phyloP scores from a whole-genome alignment of 805 yeast species.

The Wickerhamomyces silvicola region DNA sequence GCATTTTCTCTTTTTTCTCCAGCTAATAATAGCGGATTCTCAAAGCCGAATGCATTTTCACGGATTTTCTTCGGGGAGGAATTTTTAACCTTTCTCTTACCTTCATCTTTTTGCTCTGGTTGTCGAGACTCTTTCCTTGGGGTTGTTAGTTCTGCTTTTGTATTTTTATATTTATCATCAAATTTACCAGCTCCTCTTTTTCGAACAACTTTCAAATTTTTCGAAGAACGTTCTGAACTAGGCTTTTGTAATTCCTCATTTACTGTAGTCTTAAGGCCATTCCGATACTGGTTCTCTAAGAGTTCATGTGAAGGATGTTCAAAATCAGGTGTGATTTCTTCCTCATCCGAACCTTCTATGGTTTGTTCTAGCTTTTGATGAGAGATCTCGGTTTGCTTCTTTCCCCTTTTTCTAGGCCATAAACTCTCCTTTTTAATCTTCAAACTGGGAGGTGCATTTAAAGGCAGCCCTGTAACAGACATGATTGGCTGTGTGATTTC shows the following conservation, averaged over 20 bases:
- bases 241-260: conserved; percentile 16
- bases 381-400: neutral
- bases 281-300: conserved; percentile 3
- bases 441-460: conserved; percentile 60
- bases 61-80: conserved; percentile 25
- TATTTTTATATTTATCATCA: conserved; percentile 6
- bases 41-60: conserved; percentile 40
- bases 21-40: conserved; percentile 25
- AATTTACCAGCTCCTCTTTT: conserved; percentile 7
- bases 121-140: conserved; percentile 11
- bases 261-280: conserved; percentile 7
- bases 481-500: conserved; percentile 47
- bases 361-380: conserved; percentile 3
- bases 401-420: conserved; percentile 37
- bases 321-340: no score
- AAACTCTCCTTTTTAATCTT: conserved; percentile 50
- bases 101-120: conserved; percentile 3
- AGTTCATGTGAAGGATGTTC: no score
- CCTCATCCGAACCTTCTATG: conserved; percentile 10
- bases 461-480: conserved; percentile 64
- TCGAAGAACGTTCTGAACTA: conserved; percentile 14
- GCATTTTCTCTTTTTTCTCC: conserved; percentile 26
- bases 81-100: conserved; percentile 20
- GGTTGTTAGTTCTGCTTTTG: conserved; percentile 5
- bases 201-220: conserved; percentile 1